Evolutionary conservation across 257 asterid genomes (phyloP), one percentile per base, ranked within the genome.

Genomic region (Fraxinus pennsylvanica): DNA sequence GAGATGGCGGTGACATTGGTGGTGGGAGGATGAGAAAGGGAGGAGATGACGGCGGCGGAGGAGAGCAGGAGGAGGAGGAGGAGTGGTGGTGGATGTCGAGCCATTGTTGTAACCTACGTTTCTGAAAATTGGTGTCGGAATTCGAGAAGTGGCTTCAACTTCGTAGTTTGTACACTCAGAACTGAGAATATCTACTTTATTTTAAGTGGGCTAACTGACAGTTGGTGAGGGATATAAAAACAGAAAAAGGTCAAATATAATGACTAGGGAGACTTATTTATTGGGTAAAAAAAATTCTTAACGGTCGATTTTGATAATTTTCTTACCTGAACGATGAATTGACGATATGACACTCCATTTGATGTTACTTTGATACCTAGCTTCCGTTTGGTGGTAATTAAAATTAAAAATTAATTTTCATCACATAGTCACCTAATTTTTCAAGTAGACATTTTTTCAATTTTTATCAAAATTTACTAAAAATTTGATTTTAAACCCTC

Each of bases 1-100:
- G 84, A 25, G 72, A 85, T n/a, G 65, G 43, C 21, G 81, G 85
- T 4, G 87, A 72, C 88, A 82, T 85, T 81, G 78, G 77, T 39
- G 73, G 50, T 43, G 38, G 57, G 75, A 72, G 32, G 69, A 25
- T 22, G 69, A 63, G 69, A 10, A 22, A 25, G 14, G 69, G 69
- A 63, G 69, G 69, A 22, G 69, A 7, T 65, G 10, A 35, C 17
- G 6, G 69, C 3, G 79, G 79, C 21, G 45, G 73, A 9, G 57
- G 21, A 33, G 68, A 68, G 59, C 19, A 29, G 52, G 68, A 22
- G 65, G 27, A 30, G 74, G 67, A 47, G 50, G 47, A 9, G 78
- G 73, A 33, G 54, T 17, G 25, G 68, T 21, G 30, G 68, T 61
- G 68, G 68, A 61, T 63, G 35, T 25, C 3, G 33, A 63, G 33